phyloP scores from a whole-genome alignment of 1,284 basidiomycete genomes.

The Malassezia arunalokei region DNA sequence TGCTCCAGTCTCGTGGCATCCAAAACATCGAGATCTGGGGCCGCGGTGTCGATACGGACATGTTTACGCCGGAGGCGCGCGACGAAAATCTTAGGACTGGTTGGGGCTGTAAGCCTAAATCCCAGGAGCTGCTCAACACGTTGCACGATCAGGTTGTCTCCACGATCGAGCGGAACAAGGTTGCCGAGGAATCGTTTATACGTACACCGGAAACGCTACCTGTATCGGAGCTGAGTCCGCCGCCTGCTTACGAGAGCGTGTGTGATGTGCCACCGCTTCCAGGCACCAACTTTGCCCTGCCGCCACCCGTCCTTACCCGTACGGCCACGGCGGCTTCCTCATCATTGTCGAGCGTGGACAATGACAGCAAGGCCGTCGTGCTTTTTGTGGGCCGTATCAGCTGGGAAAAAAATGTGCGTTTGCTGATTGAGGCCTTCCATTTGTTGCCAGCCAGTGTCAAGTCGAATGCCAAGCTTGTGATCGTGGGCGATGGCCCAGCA shows the following conservation, averaged over 20 bases:
- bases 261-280: conserved; percentile 28
- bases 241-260: conserved; percentile 37
- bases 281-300: conserved; percentile 24
- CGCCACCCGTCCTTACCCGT: conserved; percentile 24
- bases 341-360: conserved; percentile 6
- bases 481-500: conserved; percentile 54
- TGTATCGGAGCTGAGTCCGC: conserved; percentile 35
- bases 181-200: conserved; percentile 29
- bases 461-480: conserved; percentile 50
- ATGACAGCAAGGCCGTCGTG: conserved; percentile 40
- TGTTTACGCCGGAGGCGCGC: conserved; percentile 47
- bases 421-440: conserved; percentile 51
- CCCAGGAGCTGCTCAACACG: conserved; percentile 18
- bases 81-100: conserved; percentile 47
- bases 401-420: conserved; percentile 55
- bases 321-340: not conserved
- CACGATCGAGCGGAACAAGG: not conserved
- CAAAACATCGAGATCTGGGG: conserved; percentile 52
- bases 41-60: conserved; percentile 39
- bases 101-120: conserved; percentile 48
- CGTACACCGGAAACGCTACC: conserved; percentile 45
- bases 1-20: conserved; percentile 50
- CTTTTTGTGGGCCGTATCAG: conserved; percentile 49
- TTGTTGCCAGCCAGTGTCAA: conserved; percentile 34
- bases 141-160: conserved; percentile 9